Evolutionary conservation across 371 early-diverging fungal genomes (phyloP).

Genomic region (Rhizopus delemar): DNA sequence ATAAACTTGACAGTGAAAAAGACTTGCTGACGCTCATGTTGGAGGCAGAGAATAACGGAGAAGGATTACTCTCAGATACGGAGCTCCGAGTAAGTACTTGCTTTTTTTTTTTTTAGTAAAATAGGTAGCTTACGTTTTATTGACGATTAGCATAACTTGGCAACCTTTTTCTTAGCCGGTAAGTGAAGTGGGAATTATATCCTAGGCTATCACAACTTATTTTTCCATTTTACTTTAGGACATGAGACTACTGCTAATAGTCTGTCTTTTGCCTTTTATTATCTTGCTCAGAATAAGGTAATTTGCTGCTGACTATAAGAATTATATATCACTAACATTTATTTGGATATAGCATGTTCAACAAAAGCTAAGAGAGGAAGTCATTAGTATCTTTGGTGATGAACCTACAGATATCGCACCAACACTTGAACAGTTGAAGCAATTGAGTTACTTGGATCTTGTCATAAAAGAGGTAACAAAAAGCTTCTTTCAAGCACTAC

Average conservation of each 20-base stretch:
- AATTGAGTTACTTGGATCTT: slow-evolving; percentile 45
- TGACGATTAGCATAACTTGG: not conserved
- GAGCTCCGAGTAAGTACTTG: slow-evolving; percentile 13
- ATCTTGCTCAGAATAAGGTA: slow-evolving; percentile 23
- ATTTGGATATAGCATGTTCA: slow-evolving; percentile 33
- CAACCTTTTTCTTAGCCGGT: slow-evolving; percentile 6
- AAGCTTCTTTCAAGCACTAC: too few relatives aligned
- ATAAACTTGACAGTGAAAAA: slow-evolving; percentile 35
- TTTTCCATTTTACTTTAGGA: slow-evolving; percentile 18
- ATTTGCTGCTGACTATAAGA: not conserved
- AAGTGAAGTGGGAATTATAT: slow-evolving; percentile 28
- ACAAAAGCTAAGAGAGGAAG: slow-evolving; percentile 44
- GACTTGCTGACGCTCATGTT: slow-evolving; percentile 51
- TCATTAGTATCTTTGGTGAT: slow-evolving; percentile 48
- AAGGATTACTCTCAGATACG: slow-evolving; percentile 9
- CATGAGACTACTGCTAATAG: slow-evolving; percentile 33
- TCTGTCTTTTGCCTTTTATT: slow-evolving; percentile 31
- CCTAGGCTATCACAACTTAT: slow-evolving; percentile 36
- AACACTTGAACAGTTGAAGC: slow-evolving; percentile 43
- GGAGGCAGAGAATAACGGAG: slow-evolving; percentile 18
- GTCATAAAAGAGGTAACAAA: slow-evolving; percentile 37
- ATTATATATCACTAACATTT: not conserved
- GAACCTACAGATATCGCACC: slow-evolving; percentile 40
- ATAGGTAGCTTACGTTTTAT: not conserved
- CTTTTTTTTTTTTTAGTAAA: not conserved